These are phyloP conservation scores for Fragaria ananassa DNA, from an alignment of 306 rosid genomes.

Conservation along the genomic window DNA sequence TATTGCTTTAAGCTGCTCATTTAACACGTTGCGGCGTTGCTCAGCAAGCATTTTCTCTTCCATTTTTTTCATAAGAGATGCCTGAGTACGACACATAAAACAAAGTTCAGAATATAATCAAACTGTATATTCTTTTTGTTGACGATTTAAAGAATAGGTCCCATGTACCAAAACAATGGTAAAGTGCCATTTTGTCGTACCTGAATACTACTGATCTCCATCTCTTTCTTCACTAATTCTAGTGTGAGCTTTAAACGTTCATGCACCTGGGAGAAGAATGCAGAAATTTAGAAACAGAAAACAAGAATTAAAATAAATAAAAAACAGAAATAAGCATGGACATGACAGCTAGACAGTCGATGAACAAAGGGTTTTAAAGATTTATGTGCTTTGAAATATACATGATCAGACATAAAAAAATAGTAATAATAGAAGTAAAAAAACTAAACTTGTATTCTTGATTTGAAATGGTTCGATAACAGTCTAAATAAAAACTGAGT, in stretches of 20 bases:
- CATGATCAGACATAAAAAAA: not conserved
- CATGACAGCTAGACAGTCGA: constrained; percentile 2
- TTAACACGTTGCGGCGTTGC: constrained; percentile 85
- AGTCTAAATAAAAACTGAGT: constrained; percentile 13
- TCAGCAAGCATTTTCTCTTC: constrained; percentile 95
- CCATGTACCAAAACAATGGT: not conserved
- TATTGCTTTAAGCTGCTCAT: constrained; percentile 94
- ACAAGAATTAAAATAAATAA: not conserved
- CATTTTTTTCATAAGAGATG: constrained; percentile 89
- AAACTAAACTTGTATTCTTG: not conserved
- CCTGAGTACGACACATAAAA: constrained; percentile 43
- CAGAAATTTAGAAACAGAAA: constrained; percentile 4
- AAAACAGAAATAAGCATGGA: constrained; percentile 4
- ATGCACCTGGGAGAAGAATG: constrained; percentile 54
- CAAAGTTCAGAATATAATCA: constrained; percentile 21
- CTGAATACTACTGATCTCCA: constrained; percentile 95
- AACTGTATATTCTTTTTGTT: not conserved
- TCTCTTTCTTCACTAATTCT: constrained; percentile 92
- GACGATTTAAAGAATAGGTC: not conserved
- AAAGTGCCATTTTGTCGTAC: constrained; percentile 34
- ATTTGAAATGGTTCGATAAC: not conserved
- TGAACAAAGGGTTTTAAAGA: not conserved
- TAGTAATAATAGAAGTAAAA: too few relatives aligned
- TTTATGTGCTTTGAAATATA: constrained; percentile 8
- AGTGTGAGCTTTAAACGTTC: constrained; percentile 83